Evolutionary conservation across 768 basidiomycete species (phyloP), one percentile per base, ranked within the genome.

Genomic region (Suillus hirtellus): DNA sequence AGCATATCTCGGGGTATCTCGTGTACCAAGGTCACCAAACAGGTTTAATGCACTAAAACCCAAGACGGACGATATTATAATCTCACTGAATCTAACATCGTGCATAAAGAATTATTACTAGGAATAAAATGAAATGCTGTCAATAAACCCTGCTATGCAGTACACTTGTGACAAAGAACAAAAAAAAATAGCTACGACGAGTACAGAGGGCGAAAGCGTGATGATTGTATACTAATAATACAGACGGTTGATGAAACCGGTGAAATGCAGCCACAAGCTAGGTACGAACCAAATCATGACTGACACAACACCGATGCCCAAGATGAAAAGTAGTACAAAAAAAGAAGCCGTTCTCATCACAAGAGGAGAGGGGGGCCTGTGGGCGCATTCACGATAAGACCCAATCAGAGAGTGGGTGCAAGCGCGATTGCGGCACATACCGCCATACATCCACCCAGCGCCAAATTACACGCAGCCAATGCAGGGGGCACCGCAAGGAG

Each of bases 381-480:
- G 10, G 38, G 24, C 56, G 17, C 9, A 42, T 58, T 58, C 56
- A 31, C 27, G 56, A 19, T 19, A 1, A 3, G 11, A 58, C 24
- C 17, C 43, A 17, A 34, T 73, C 62, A 76, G 15, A 66, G 73
- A n/a, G 35, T 70, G 4, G 73, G 75, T 2, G 70, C 65, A 38
- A 73, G 66, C 1, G 68, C 68, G 0, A 44, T 42, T 7, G n/a
- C 19, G 1, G 71, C 73, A 12, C 73, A 74, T 2, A 70, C 59
- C 0, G 59, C 68, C 73, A 72, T 75, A 44, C 73, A 74, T 0
- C 61, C 58, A 2, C 73, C 74, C 0, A 73, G 46, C 8, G 1
- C 71, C 3, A 38, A 53, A 3, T 74, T 74, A 9, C 74, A 74
- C 1, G 19, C 71, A 3, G 67, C 0, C 56, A 72, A 65, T 27